These are phyloP conservation scores for Agrocybe pediades DNA, from an alignment of 768 basidiomycete species.

Conservation along the genomic window DNA sequence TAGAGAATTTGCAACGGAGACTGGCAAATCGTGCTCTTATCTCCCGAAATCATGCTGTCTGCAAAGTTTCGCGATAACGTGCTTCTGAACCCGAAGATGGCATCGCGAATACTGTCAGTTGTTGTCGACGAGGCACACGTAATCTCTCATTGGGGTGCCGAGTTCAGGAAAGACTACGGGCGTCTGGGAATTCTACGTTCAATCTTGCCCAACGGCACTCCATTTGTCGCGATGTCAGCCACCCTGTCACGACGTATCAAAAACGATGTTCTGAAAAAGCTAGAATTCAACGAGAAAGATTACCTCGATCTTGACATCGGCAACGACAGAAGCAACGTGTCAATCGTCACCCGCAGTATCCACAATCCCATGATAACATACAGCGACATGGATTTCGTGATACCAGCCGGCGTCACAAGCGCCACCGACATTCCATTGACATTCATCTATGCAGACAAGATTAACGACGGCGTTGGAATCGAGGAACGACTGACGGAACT, in stretches of 20 bases:
- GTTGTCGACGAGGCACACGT: constrained; percentile 38
- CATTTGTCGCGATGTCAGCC: constrained; percentile 35
- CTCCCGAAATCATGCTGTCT: constrained; percentile 34
- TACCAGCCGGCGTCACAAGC: too few relatives aligned
- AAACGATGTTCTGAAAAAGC: constrained; percentile 25
- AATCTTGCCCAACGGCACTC: constrained; percentile 26
- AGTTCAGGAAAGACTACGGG: constrained; percentile 34
- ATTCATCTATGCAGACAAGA: too few relatives aligned
- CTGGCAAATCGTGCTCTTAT: constrained; percentile 32
- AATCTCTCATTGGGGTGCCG: constrained; percentile 36
- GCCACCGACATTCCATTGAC: too few relatives aligned
- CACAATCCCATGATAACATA: constrained; percentile 32
- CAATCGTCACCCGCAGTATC: constrained; percentile 33
- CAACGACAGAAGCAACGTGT: constrained; percentile 35
- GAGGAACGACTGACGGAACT: too few relatives aligned
- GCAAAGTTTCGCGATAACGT: constrained; percentile 26
- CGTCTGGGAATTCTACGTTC: constrained; percentile 27
- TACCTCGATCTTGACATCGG: constrained; percentile 26
- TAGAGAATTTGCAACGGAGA: constrained; percentile 24
- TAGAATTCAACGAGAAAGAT: constrained; percentile 22
- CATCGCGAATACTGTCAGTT: constrained; percentile 21
- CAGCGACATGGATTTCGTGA: constrained; percentile 30
- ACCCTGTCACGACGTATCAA: constrained; percentile 29
- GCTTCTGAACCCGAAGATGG: constrained; percentile 22
- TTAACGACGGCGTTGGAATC: too few relatives aligned